A percentile compares a stretch with the other conserved stretches of the same genome.
Evolutionary conservation across 306 rosid species (phyloP).

Genomic region (Fragaria nilgerrensis): DNA sequence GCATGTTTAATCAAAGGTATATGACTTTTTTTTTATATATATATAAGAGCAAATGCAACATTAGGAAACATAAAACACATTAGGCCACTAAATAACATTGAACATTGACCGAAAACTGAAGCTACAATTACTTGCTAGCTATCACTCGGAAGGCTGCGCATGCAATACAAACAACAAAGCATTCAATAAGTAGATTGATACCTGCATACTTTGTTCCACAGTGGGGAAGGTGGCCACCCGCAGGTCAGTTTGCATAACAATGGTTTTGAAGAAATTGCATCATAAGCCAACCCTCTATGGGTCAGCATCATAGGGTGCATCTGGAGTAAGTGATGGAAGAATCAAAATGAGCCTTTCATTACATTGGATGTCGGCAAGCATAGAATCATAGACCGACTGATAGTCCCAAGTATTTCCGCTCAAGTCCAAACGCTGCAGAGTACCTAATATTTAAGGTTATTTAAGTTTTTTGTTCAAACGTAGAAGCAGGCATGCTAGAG

Average conservation of each 20-base stretch:
- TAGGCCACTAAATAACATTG: not conserved
- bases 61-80: not conserved
- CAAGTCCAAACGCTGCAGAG: conserved; percentile 62
- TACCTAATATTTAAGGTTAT: conserved; percentile 47
- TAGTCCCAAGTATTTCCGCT: conserved; percentile 58
- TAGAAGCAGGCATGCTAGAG: not conserved
- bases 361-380: conserved; percentile 38
- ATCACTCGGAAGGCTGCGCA: not conserved
- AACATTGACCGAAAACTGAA: conserved; percentile 10
- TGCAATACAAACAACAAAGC: conserved; percentile 10
- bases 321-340: conserved; percentile 30
- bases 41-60: not conserved
- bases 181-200: not conserved
- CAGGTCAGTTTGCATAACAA: not conserved
- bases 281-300: conserved; percentile 42
- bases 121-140: not conserved
- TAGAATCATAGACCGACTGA: conserved; percentile 37
- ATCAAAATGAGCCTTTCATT: conserved; percentile 44
- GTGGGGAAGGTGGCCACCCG: not conserved
- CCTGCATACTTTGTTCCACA: conserved; percentile 1
- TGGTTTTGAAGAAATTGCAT: not conserved
- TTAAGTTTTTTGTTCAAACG: not conserved
- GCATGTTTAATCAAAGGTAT: not conserved
- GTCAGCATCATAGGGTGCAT: conserved; percentile 61
- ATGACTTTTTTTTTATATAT: not conserved